Conservation (phyloP, 2,329 filamentous ascomycete genomes). For the Claviceps sp. region DNA sequence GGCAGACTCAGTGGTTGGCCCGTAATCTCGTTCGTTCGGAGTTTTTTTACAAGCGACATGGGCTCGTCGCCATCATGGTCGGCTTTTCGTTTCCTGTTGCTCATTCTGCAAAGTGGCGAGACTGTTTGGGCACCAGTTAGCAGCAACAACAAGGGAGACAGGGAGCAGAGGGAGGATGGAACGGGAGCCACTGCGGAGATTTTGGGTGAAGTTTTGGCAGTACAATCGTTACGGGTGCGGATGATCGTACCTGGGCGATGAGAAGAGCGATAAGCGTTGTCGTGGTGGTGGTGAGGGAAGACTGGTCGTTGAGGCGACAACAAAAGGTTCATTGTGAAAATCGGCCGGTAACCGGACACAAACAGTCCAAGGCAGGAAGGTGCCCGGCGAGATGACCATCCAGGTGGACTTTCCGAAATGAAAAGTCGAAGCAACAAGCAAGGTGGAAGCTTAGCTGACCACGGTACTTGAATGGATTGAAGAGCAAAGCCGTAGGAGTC, state of each 20-base stretch:
- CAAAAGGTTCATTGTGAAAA: slow-evolving; percentile 45
- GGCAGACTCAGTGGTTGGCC: slow-evolving; percentile 43
- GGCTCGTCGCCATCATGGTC: slow-evolving; percentile 73
- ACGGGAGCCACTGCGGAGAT: neutral
- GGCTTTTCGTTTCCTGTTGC: slow-evolving; percentile 71
- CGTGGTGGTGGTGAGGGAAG: slow-evolving; percentile 47
- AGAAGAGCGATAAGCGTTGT: slow-evolving; percentile 39
- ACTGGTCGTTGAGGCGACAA: slow-evolving; percentile 46
- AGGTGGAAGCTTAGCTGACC: neutral
- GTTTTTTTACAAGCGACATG: slow-evolving; percentile 63
- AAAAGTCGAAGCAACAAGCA: neutral
- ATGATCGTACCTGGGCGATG: slow-evolving; percentile 39
- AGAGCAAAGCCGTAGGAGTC: no score
- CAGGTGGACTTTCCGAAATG: neutral
- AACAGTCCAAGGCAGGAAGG: neutral
- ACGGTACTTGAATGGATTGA: neutral
- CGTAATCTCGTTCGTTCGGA: slow-evolving; percentile 48
- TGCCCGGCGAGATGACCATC: neutral
- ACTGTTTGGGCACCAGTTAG: slow-evolving; percentile 12
- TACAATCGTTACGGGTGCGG: neutral
- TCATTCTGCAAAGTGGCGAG: slow-evolving; percentile 39
- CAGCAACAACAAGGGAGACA: neutral
- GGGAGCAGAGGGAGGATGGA: neutral
- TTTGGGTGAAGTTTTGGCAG: neutral
- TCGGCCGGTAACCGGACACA: slow-evolving; percentile 1